Base-by-base conservation (phyloP, 345 rosid species). In the Durio zibethinus region DNA sequence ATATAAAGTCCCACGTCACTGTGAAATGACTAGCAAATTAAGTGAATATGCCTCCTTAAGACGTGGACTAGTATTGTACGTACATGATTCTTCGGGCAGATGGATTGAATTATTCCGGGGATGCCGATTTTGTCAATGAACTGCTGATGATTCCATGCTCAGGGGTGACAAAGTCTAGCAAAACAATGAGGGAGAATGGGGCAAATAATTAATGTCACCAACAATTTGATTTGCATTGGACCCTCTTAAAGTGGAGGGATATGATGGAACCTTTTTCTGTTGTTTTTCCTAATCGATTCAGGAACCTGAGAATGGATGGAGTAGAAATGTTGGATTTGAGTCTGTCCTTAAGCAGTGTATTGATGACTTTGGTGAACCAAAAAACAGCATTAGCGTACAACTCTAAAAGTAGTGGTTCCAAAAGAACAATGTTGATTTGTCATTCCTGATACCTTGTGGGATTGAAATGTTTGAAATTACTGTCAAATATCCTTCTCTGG, bases 281-380 rank as follows among this genome's bases (percentile, higher is more conserved):
- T 53, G 33, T 33, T 9, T n/a, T 72, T 35, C n/a, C 21, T 33
- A 21, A 33, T 53, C 5, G n/a, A 52, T 53, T 72, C 63, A 72
- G 63, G 64, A 54, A 52, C 33, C 21, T 73, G 64, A 15, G 35
- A 73, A 70, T 7, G 62, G 64, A 72, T n/a, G 76, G 76, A 53
- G 76, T n/a, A 20, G 62, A 53, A 35, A 72, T 36, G 27, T 5
- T 11, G 63, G 64, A 54, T n/a, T 72, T 12, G n/a, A 33, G 23
- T 20, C 47, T 72, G 63, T 36, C 76, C 57, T 73, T 56, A 7
- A 73, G 50, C 43, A 72, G 25, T 73, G 50, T 54, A 73, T 14
- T 53, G 63, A 72, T 72, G 62, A 72, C 31, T 33, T 33, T 54
- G 48, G 40, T 11, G 29, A 36, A n/a, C n/a, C 20, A 5, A 25